These are phyloP conservation scores for grape (Vitis vinifera) DNA, from an alignment of 164 flowering plant genomes.

Conservation along the genomic window DNA sequence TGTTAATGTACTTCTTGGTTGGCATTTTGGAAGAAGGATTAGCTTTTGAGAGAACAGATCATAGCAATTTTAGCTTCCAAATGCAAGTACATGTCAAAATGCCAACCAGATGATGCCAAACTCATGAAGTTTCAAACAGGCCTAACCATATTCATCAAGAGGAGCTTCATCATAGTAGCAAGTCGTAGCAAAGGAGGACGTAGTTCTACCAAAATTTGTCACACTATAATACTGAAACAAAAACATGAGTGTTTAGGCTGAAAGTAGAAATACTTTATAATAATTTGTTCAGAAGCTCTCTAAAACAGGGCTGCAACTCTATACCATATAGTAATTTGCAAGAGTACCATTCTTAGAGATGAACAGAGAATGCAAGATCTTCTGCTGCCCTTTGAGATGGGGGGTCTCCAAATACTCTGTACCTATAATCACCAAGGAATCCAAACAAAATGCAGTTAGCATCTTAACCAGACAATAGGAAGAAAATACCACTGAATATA, in stretches of 20 bases:
- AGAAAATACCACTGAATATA: too few relatives aligned
- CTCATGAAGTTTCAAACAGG: neutral
- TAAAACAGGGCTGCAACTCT: conserved; percentile 1
- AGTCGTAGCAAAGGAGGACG: conserved; percentile 46
- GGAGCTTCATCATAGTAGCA: conserved; percentile 72
- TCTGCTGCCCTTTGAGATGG: conserved; percentile 74
- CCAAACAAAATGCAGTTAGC: too few relatives aligned
- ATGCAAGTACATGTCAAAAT: too few relatives aligned
- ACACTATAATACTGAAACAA: conserved; percentile 45
- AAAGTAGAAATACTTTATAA: too few relatives aligned
- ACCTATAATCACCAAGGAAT: conserved; percentile 32
- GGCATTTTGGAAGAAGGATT: too few relatives aligned
- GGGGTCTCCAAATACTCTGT: conserved; percentile 63
- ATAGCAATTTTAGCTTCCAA: too few relatives aligned
- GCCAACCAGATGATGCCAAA: neutral
- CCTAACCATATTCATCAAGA: conserved; percentile 53
- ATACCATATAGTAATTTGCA: conserved; percentile 66
- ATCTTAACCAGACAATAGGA: too few relatives aligned
- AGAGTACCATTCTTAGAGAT: conserved; percentile 65
- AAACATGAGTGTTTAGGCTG: too few relatives aligned
- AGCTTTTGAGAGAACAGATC: too few relatives aligned
- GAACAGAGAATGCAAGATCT: conserved; percentile 62
- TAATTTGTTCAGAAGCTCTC: too few relatives aligned
- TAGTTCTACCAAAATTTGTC: conserved; percentile 53
- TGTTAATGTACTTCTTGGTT: too few relatives aligned